Evolutionary conservation across 75 land plant species (phyloP), one percentile per base, ranked within the genome.

Genomic region (Pseudotsuga menziesii): DNA sequence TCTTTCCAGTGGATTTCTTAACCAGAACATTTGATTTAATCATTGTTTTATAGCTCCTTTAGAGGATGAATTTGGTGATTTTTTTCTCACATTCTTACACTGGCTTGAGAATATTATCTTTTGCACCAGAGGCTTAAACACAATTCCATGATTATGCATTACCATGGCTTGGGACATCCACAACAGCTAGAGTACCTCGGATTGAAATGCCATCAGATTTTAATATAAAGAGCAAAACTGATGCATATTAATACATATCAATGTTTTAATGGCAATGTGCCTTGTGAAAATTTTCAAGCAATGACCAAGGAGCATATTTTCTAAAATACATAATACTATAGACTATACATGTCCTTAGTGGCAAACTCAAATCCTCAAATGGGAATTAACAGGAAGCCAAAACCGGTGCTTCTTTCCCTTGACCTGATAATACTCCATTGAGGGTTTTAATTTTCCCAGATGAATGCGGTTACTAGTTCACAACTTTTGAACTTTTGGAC

Each of bases 201-300:
- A 48, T 48, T 48, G 54, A 48, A 48, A 48, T 48, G 54, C 54
- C 54, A 48, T 48, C 54, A 12, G 9, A 48, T 44, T 44, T 44
- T 44, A 6, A 44, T 48, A 48, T 48, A 48, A 48, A 48, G 9
- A 12, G 54, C 54, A 48, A 48, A 48, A 9, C 41, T 39, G 4
- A 39, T 39, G 41, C 41, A 39, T 39, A 62, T 35, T 35, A 36
- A 17, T 32, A 64, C 69, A 64, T 5, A 20, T 19, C 8, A 17
- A 32, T 64, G 35, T n/a, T n/a, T n/a, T n/a, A n/a, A n/a, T n/a
- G n/a, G 69, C 32, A 32, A 64, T 64, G 69, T 64, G 41, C 69
- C 69, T 17, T 20, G 14, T 4, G 27, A 32, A 17, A 67, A 39
- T 9, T 48, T 9, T 48, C 54, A 41, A 32, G 7, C 17, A 67